Evolutionary conservation across 306 rosid species (phyloP), one percentile per base, ranked within the genome.

Genomic region (Hippophae gyantsensis): DNA sequence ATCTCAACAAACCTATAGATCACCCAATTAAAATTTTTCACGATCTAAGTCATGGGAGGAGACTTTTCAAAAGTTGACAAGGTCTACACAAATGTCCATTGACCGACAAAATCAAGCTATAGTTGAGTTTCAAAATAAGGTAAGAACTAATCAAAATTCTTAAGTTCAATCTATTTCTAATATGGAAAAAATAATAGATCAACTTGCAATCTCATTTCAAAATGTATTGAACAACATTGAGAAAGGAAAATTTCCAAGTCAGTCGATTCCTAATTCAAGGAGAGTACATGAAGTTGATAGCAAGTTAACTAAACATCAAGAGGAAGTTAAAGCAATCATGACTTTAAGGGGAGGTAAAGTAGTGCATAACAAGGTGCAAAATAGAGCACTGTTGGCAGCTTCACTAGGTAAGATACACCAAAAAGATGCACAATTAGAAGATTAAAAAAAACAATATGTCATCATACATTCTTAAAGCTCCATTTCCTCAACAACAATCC

Each of bases 211-310:
- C 3, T 57, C 48, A 41, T 18, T 57, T 3, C 32, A 41, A 27
- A 57, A 13, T 57, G 41, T 42, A 25, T 46, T 25, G 7, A 6
- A 10, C 18, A 57, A 57, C 7, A 57, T 57, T 8, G 48, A 42
- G 9, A 57, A 13, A 41, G 61, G 32, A 43, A 57, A 32, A 10
- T 42, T 57, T 10, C 61, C 61, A 10, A 57, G 48, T 40, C 61
- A 57, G 26, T 11, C 48, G 7, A 5, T 57, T 40, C 61, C 32
- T 11, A 57, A 57, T n/a, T 48, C 48, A 57, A 42, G 48, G 61
- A 57, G n/a, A n/a, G n/a, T n/a, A n/a, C n/a, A n/a, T n/a, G n/a
- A n/a, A n/a, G n/a, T n/a, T n/a, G n/a, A n/a, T n/a, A n/a, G n/a
- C n/a, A n/a, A n/a, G n/a, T n/a, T n/a, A n/a, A n/a, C n/a, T n/a